Evolutionary conservation across 2,329 filamentous ascomycete genomes (phyloP).

Genomic region (Thermothelomyces thermophilus): DNA sequence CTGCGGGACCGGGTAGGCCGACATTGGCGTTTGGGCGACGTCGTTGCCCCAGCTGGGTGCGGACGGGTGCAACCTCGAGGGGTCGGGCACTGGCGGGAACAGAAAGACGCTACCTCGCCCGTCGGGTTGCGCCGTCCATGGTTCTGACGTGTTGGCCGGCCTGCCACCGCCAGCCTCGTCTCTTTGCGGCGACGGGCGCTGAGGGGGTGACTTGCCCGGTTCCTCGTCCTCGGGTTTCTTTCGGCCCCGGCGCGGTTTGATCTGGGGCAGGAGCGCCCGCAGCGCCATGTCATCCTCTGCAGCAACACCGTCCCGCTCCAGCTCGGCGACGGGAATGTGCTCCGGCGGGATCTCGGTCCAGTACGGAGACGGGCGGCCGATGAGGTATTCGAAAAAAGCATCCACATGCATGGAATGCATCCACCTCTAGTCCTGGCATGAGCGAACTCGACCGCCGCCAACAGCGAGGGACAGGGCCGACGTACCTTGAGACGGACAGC

Average conservation of each 20-base stretch:
- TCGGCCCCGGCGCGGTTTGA: constrained; percentile 54
- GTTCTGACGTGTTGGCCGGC: constrained; percentile 48
- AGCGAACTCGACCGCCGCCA: not conserved
- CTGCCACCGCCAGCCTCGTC: constrained; percentile 32
- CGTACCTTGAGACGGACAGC: constrained; percentile 80
- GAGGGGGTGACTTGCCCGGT: constrained; percentile 42
- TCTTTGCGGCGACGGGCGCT: constrained; percentile 45
- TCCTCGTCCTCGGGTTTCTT: constrained; percentile 60
- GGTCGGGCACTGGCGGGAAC: constrained; percentile 32
- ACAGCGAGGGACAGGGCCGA: too few relatives aligned
- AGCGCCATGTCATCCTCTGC: constrained; percentile 85
- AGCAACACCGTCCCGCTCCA: constrained; percentile 71
- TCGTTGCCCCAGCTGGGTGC: constrained; percentile 43
- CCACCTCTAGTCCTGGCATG: constrained; percentile 58
- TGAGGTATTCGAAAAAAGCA: constrained; percentile 86
- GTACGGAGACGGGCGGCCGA: constrained; percentile 71
- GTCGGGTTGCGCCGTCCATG: constrained; percentile 43
- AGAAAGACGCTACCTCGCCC: constrained; percentile 31
- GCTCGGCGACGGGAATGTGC: constrained; percentile 54
- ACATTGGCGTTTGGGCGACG: constrained; percentile 53
- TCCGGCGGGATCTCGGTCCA: constrained; percentile 67
- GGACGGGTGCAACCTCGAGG: constrained; percentile 33
- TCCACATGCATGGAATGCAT: constrained; percentile 96
- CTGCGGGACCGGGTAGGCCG: constrained; percentile 69
- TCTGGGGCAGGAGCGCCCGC: constrained; percentile 74